phyloP scores from a whole-genome alignment of 2,329 filamentous ascomycete species.

The Monosporascus sp. region DNA sequence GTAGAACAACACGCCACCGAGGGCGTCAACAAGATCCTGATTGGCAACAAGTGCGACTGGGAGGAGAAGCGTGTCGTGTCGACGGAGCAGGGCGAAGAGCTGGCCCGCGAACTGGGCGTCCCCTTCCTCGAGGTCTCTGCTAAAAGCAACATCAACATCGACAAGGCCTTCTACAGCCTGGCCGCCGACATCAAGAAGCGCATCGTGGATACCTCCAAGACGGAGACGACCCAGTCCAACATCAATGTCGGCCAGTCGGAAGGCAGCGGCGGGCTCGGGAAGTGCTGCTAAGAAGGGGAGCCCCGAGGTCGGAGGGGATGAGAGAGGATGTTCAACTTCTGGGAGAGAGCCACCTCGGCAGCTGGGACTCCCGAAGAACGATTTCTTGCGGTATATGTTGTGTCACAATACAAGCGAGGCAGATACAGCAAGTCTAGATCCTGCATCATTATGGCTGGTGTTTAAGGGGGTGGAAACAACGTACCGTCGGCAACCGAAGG shows the following conservation, averaged over 20 bases:
- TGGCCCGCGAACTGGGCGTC: conserved; percentile 93
- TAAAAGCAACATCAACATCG: conserved; percentile 99
- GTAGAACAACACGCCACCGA: conserved; percentile 97
- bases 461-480: too few species aligned
- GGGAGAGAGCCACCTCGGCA: too few species aligned
- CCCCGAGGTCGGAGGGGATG: not conserved
- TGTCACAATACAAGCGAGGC: too few species aligned
- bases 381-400: too few species aligned
- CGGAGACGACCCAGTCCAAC: conserved; percentile 56
- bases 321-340: not conserved
- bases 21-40: conserved; percentile 98
- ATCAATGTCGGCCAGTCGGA: conserved; percentile 65
- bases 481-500: too few species aligned
- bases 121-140: conserved; percentile 98
- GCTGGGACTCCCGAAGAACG: too few species aligned
- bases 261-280: conserved; percentile 51
- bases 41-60: conserved; percentile 99
- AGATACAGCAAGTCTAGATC: too few species aligned
- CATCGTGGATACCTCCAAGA: conserved; percentile 85
- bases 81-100: conserved; percentile 84
- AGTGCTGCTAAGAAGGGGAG: conserved; percentile 63
- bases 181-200: conserved; percentile 98
- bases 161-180: conserved; percentile 95
- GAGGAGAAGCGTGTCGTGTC: conserved; percentile 96
- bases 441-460: too few species aligned